These are phyloP conservation scores for Periconia sp. DNA, from an alignment of 2,329 filamentous ascomycete genomes.

Conservation along the genomic window DNA sequence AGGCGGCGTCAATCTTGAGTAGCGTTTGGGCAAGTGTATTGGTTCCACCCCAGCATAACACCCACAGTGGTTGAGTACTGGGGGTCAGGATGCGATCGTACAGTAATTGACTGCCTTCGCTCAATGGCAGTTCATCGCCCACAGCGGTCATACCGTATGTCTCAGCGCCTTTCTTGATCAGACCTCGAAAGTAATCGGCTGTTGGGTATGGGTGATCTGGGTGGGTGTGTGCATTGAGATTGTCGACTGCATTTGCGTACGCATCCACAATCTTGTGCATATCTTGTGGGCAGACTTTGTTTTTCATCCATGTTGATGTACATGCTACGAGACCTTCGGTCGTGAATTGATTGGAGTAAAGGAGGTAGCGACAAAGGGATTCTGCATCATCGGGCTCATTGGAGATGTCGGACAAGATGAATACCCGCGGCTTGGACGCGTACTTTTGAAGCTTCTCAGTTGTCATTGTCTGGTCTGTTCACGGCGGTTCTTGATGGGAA, in stretches of 20 bases:
- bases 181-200: slow-evolving; percentile 23
- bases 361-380: slow-evolving; percentile 40
- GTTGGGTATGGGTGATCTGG: slow-evolving; percentile 33
- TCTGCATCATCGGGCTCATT: slow-evolving; percentile 46
- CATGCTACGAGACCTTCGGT: slow-evolving; percentile 44
- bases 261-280: slow-evolving; percentile 40
- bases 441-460: slow-evolving; percentile 28
- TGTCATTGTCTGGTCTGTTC: slow-evolving; percentile 20
- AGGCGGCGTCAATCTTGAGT: slow-evolving; percentile 39
- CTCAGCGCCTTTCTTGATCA: slow-evolving; percentile 36
- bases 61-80: slow-evolving; percentile 51
- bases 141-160: slow-evolving; percentile 45
- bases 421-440: slow-evolving; percentile 41
- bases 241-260: slow-evolving; percentile 42
- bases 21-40: slow-evolving; percentile 57
- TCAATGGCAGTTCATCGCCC: slow-evolving; percentile 36
- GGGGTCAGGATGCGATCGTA: slow-evolving; percentile 44
- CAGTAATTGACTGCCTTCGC: slow-evolving; percentile 50
- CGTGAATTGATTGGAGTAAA: slow-evolving; percentile 43
- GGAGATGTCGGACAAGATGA: slow-evolving; percentile 44
- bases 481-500: background rate
- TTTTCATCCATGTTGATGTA: slow-evolving; percentile 45
- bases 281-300: slow-evolving; percentile 35
- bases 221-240: slow-evolving; percentile 53
- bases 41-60: slow-evolving; percentile 57